Conservation (phyloP, 2,329 filamentous ascomycete genomes). For the Knufia petricola region DNA sequence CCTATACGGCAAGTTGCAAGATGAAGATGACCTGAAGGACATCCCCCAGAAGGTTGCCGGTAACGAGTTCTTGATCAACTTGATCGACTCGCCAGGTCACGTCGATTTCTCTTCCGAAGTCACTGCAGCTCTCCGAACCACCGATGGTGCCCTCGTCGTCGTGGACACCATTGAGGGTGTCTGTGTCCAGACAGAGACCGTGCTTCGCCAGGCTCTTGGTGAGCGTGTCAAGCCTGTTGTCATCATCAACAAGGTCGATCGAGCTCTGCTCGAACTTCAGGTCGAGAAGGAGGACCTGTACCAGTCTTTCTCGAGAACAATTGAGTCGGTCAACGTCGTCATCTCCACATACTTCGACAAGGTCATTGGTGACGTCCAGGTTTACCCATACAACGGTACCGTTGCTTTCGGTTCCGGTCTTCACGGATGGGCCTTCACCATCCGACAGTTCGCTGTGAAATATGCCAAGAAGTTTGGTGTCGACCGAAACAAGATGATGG, state of each 20-base stretch:
- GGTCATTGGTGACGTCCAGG: conserved; percentile 91
- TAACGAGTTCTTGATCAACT: conserved; percentile 98
- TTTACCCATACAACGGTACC: conserved; percentile 95
- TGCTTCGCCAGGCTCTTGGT: conserved; percentile 95
- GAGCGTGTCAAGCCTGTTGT: conserved; percentile 99
- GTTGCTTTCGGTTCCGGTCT: conserved; percentile 99
- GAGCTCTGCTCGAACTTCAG: conserved; percentile 97
- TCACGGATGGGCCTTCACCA: conserved; percentile 98
- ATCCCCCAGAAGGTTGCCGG: conserved; percentile 82
- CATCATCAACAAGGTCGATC: conserved; percentile 99
- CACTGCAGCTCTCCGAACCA: conserved; percentile 98
- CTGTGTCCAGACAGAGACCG: conserved; percentile 99
- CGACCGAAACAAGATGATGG: conserved; percentile 99
- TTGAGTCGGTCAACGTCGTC: conserved; percentile 99
- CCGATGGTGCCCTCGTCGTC: conserved; percentile 97
- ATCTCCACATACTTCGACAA: conserved; percentile 99
- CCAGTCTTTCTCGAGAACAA: conserved; percentile 98
- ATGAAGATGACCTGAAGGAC: conserved; percentile 86
- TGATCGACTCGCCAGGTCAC: conserved; percentile 99
- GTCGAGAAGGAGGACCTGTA: conserved; percentile 98
- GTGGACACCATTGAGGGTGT: conserved; percentile 99
- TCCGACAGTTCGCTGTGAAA: conserved; percentile 89
- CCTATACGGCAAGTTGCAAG: conserved; percentile 75
- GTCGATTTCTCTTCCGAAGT: conserved; percentile 99
- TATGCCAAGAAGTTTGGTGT: conserved; percentile 99